Conservation (phyloP, 495 filamentous ascomycete genomes). For the Aspergillus ostianus region DNA sequence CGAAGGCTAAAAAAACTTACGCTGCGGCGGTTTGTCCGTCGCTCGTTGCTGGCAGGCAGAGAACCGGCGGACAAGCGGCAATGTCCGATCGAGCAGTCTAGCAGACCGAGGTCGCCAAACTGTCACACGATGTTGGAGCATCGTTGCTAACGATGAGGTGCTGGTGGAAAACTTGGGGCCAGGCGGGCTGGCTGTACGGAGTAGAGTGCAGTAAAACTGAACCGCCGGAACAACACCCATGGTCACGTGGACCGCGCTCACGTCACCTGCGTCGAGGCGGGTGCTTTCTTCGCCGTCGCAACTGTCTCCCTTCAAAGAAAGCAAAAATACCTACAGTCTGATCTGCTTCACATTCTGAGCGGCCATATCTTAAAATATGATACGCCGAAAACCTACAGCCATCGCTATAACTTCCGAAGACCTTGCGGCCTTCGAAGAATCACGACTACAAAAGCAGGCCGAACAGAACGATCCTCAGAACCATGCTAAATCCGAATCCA, state of each 20-base stretch:
- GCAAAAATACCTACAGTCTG: background rate
- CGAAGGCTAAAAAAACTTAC: constrained; percentile 15
- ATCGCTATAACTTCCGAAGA: constrained; percentile 79
- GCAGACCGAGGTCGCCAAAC: constrained; percentile 18
- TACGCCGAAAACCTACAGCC: constrained; percentile 75
- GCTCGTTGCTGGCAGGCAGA: constrained; percentile 26
- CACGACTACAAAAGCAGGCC: constrained; percentile 33
- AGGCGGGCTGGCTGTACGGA: too few species aligned
- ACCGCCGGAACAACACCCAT: background rate
- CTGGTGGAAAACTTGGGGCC: background rate
- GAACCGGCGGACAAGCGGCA: constrained; percentile 28
- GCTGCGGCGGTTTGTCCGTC: constrained; percentile 19
- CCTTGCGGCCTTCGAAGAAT: constrained; percentile 71
- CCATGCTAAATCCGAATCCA: constrained; percentile 20
- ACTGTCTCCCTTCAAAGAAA: background rate
- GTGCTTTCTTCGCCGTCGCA: background rate
- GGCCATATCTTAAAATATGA: constrained; percentile 49
- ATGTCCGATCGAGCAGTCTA: constrained; percentile 14
- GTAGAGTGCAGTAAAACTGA: background rate
- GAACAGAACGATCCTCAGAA: constrained; percentile 26
- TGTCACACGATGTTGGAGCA: constrained; percentile 33
- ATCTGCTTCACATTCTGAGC: background rate
- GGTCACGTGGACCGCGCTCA: background rate
- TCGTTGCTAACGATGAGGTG: constrained; percentile 15
- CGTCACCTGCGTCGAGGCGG: background rate